These are phyloP conservation scores for Epichloe coenophiala DNA, from an alignment of 2,329 filamentous ascomycete species.

Conservation along the genomic window DNA sequence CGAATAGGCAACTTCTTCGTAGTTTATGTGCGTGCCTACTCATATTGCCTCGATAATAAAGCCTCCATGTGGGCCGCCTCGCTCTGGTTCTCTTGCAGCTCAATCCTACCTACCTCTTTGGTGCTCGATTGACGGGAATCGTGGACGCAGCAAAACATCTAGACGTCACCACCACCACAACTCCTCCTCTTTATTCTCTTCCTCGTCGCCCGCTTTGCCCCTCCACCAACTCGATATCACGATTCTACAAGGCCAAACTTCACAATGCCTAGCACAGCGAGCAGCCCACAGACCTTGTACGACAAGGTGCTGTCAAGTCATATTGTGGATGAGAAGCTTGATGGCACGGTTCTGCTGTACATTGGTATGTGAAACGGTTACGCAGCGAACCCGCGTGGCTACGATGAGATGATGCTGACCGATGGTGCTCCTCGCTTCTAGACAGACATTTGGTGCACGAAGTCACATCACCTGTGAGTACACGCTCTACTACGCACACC, in stretches of 20 bases:
- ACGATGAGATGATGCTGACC: not conserved
- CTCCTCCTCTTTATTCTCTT: too few species aligned
- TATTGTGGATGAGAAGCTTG: constrained; percentile 87
- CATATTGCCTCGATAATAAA: not conserved
- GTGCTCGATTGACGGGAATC: too few species aligned
- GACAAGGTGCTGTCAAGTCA: constrained; percentile 96
- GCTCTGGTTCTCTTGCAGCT: not conserved
- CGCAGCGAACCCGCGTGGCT: not conserved
- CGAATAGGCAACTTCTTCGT: not conserved
- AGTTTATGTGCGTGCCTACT: not conserved
- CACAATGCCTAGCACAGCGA: constrained; percentile 59
- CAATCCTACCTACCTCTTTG: too few species aligned
- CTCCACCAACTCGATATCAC: too few species aligned
- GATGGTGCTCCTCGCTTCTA: constrained; percentile 19
- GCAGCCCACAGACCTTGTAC: constrained; percentile 73
- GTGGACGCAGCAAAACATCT: too few species aligned
- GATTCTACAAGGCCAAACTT: not conserved
- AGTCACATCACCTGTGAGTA: constrained; percentile 81
- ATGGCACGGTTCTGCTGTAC: constrained; percentile 85
- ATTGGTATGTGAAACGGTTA: constrained; percentile 50
- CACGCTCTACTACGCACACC: not conserved
- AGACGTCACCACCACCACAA: too few species aligned
- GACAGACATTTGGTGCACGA: constrained; percentile 95
- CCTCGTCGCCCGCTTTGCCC: too few species aligned
- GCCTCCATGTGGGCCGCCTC: not conserved